These are phyloP conservation scores for Curvularia spicifera DNA, from an alignment of 2,329 filamentous ascomycete species.

Conservation along the genomic window DNA sequence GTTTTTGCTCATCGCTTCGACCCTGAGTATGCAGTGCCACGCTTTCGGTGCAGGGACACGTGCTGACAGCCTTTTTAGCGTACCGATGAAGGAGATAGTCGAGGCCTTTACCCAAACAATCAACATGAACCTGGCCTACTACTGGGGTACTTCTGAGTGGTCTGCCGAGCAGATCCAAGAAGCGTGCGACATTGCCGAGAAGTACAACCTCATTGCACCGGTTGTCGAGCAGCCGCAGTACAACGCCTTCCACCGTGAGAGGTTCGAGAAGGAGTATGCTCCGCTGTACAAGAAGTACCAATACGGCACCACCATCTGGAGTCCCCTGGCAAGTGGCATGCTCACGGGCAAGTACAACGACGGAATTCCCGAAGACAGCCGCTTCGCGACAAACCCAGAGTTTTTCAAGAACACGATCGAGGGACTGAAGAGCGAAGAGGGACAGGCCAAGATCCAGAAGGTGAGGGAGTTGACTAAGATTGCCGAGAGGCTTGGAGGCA, in stretches of 20 bases:
- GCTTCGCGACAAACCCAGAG: conserved; percentile 64
- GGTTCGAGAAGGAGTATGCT: conserved; percentile 67
- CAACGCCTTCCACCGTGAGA: conserved; percentile 66
- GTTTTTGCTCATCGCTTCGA: conserved; percentile 69
- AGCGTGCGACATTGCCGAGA: conserved; percentile 65
- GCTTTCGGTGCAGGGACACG: too few species aligned
- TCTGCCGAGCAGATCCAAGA: conserved; percentile 64
- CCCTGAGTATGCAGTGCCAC: conserved; percentile 42
- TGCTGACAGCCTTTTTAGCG: conserved; percentile 42
- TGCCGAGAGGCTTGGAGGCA: conserved; percentile 58
- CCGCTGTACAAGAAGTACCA: conserved; percentile 63
- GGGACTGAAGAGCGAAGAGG: conserved; percentile 57
- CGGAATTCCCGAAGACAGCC: conserved; percentile 66
- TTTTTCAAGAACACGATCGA: conserved; percentile 65
- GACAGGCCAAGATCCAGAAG: conserved; percentile 62
- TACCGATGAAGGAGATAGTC: conserved; percentile 69
- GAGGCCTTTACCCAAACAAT: conserved; percentile 60
- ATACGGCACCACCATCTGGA: conserved; percentile 62
- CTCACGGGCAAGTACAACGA: conserved; percentile 70
- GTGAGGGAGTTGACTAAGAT: conserved; percentile 62
- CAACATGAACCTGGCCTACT: conserved; percentile 64
- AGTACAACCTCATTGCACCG: conserved; percentile 66
- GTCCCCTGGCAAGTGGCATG: conserved; percentile 62
- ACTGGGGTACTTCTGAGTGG: conserved; percentile 65
- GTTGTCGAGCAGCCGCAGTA: conserved; percentile 64